Conservation (phyloP, 768 basidiomycete species). For the Paxillus ammoniavirescens region DNA sequence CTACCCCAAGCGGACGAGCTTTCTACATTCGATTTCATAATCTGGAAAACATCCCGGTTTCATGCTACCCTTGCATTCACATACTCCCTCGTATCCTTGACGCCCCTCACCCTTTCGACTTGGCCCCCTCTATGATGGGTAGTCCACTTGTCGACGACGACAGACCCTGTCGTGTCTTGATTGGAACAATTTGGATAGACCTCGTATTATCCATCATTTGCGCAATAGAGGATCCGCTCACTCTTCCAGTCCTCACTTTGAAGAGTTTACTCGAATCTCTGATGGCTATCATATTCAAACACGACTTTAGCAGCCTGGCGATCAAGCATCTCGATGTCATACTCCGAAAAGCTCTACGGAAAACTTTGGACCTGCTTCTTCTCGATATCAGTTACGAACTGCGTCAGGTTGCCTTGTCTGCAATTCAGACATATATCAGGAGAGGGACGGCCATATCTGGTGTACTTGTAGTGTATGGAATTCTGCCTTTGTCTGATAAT, state of each 20-base stretch:
- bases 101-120: slow-evolving; percentile 46
- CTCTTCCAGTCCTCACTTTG: slow-evolving; percentile 53
- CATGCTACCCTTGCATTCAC: slow-evolving; percentile 54
- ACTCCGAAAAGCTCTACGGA: slow-evolving; percentile 52
- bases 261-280: slow-evolving; percentile 64
- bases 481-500: neutral
- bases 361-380: slow-evolving; percentile 49
- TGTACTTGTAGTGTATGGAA: slow-evolving; percentile 10
- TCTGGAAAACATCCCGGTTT: slow-evolving; percentile 39
- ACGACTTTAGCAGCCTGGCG: slow-evolving; percentile 58
- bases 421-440: slow-evolving; percentile 61
- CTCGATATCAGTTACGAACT: slow-evolving; percentile 63
- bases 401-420: slow-evolving; percentile 62
- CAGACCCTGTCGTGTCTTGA: slow-evolving; percentile 41
- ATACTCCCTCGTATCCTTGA: slow-evolving; percentile 61
- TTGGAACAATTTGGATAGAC: slow-evolving; percentile 68
- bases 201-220: slow-evolving; percentile 51
- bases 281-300: slow-evolving; percentile 68
- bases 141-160: slow-evolving; percentile 40
- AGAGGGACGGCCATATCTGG: slow-evolving; percentile 43
- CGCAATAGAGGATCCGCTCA: slow-evolving; percentile 41
- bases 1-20: slow-evolving; percentile 45
- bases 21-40: slow-evolving; percentile 57
- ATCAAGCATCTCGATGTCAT: slow-evolving; percentile 53
- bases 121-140: slow-evolving; percentile 48